Evolutionary conservation across 768 basidiomycete species (phyloP).

Genomic region (Leccinum fibrillosum): DNA sequence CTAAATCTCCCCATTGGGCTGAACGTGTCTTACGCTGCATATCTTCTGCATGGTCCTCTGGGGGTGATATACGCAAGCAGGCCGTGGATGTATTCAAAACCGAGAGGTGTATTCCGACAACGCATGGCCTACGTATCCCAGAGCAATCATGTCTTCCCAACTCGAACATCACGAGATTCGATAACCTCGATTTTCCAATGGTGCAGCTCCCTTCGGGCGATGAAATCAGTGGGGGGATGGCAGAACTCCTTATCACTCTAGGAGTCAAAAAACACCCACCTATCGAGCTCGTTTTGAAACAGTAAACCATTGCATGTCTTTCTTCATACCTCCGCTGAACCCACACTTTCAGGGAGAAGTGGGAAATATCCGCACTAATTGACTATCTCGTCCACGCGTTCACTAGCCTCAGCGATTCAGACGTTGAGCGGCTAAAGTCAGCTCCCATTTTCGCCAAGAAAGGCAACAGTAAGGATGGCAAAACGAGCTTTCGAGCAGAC

Average conservation of each 20-base stretch:
- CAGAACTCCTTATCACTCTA: background rate
- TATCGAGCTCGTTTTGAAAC: background rate
- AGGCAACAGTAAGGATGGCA: conserved; percentile 31
- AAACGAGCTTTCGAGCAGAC: conserved; percentile 51
- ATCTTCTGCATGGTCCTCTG: conserved; percentile 37
- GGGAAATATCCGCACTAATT: background rate
- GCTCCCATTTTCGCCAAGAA: conserved; percentile 40
- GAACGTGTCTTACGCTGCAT: conserved; percentile 68
- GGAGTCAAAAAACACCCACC: background rate
- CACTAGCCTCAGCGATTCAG: background rate
- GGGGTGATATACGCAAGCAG: background rate
- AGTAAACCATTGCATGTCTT: background rate
- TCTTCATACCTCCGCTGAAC: background rate
- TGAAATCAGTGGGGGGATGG: background rate
- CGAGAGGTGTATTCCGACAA: background rate
- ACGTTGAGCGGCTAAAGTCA: background rate
- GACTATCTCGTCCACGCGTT: background rate
- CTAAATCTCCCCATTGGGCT: conserved; percentile 63
- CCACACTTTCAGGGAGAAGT: background rate
- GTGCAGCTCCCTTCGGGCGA: background rate
- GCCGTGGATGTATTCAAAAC: background rate
- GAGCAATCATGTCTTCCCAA: background rate
- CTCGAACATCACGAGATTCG: background rate
- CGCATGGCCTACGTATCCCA: background rate
- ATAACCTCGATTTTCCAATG: background rate